Percentiles rank a stretch among this genome's conserved stretches.
phyloP scores from a whole-genome alignment of 2,329 filamentous ascomycete genomes.

The Aaosphaeria arxii region DNA sequence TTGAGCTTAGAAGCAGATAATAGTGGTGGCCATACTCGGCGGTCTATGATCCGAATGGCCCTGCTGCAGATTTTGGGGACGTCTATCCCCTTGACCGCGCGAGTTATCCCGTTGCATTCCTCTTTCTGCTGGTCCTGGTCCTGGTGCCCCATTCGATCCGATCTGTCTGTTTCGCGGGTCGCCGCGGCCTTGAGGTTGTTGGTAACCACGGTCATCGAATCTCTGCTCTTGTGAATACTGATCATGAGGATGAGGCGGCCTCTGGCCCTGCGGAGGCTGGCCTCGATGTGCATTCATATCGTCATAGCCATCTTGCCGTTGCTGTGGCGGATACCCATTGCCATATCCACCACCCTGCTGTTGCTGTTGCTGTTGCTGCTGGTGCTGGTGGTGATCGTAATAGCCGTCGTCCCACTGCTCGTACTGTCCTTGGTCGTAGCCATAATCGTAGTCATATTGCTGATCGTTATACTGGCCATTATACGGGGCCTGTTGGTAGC shows the following conservation, averaged over 20 bases:
- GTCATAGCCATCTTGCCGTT: slow-evolving; percentile 19
- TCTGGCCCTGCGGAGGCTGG: slow-evolving; percentile 11
- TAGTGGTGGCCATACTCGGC: slow-evolving; percentile 20
- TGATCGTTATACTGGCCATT: slow-evolving; percentile 24
- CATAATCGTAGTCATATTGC: slow-evolving; percentile 21
- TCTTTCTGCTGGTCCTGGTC: slow-evolving; percentile 2
- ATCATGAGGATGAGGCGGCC: slow-evolving; percentile 15
- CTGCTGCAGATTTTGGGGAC: slow-evolving; percentile 16
- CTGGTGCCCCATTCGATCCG: slow-evolving; percentile 4
- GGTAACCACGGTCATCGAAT: slow-evolving; percentile 20
- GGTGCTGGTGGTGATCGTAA: slow-evolving; percentile 25
- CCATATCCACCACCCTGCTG: slow-evolving; percentile 24
- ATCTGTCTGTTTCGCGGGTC: slow-evolving; percentile 23
- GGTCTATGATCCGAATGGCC: slow-evolving; percentile 22
- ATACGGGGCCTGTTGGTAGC: slow-evolving; percentile 26
- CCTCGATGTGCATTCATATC: slow-evolving; percentile 19
- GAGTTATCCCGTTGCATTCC: slow-evolving; percentile 11
- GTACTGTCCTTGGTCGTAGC: slow-evolving; percentile 31
- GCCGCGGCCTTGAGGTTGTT: slow-evolving; percentile 18
- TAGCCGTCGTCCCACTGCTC: slow-evolving; percentile 35
- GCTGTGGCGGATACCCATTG: slow-evolving; percentile 14
- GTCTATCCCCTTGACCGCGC: slow-evolving; percentile 19
- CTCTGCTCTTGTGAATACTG: slow-evolving; percentile 25
- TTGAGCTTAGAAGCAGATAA: neutral
- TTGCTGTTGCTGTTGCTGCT: slow-evolving; percentile 6